phyloP scores from a whole-genome alignment of 352 stramenopile species.

The Pythium guiyangense region DNA sequence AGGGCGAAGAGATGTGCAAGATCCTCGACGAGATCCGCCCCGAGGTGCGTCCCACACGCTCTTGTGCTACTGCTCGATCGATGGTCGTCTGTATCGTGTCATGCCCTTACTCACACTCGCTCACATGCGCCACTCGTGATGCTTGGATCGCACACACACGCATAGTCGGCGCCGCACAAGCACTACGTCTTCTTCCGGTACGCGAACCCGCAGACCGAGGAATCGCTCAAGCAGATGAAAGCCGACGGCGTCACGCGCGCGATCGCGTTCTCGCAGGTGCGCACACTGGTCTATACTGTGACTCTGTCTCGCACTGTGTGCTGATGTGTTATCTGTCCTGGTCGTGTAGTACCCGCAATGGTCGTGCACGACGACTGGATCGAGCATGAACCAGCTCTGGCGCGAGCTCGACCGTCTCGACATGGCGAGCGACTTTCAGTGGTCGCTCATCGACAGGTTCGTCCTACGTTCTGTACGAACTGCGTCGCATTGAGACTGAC shows the following conservation, averaged over 20 bases:
- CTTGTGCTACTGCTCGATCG: not conserved
- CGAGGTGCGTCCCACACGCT: conserved; percentile 27
- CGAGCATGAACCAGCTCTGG: conserved; percentile 92
- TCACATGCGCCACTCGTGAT: not conserved
- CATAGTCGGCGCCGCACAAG: conserved; percentile 86
- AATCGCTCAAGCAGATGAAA: conserved; percentile 94
- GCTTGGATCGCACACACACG: too few relatives aligned
- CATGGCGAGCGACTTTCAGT: conserved; percentile 83
- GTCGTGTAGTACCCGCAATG: conserved; percentile 94
- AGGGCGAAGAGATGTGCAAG: conserved; percentile 90
- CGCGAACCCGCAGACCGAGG: conserved; percentile 96
- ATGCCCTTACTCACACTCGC: not conserved
- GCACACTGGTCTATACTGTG: too few relatives aligned
- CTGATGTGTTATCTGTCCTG: not conserved
- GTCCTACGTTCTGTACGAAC: too few relatives aligned
- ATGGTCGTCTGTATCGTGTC: conserved; percentile 6
- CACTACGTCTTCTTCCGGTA: conserved; percentile 99
- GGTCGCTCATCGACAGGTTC: conserved; percentile 77
- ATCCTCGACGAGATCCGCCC: conserved; percentile 87
- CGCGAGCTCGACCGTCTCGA: conserved; percentile 80
- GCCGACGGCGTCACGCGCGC: conserved; percentile 92
- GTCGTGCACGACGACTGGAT: conserved; percentile 96
- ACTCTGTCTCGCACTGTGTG: not conserved
- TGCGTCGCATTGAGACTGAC: too few relatives aligned
- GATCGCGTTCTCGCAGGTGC: conserved; percentile 94